A percentile compares a stretch with the other conserved stretches of the same genome.
These are phyloP conservation scores for Dalbergia cultrata DNA, from an alignment of 306 rosid species.

Conservation along the genomic window DNA sequence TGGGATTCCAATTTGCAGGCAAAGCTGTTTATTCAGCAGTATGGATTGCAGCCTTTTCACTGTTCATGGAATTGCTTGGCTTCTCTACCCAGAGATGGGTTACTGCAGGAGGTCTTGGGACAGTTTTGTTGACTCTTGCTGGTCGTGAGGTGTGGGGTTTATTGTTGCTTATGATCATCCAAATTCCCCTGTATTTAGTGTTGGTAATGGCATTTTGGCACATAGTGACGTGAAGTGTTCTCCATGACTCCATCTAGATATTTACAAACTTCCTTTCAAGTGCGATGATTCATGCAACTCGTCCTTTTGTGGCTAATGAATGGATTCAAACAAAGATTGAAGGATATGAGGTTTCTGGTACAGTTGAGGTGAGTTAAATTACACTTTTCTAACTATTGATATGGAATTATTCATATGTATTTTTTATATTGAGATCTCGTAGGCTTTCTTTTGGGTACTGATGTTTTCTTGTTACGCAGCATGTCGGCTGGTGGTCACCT, in stretches of 20 bases:
- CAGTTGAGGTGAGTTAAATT: conserved; percentile 81
- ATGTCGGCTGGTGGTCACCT: conserved; percentile 99
- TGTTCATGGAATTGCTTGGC: conserved; percentile 96
- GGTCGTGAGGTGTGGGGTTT: conserved; percentile 87
- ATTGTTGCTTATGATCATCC: conserved; percentile 10
- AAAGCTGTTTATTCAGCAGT: conserved; percentile 93
- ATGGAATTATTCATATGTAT: too few species aligned
- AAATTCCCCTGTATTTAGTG: conserved; percentile 27
- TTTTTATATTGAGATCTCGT: conserved; percentile 31
- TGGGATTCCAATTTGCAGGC: conserved; percentile 97
- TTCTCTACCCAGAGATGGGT: conserved; percentile 97
- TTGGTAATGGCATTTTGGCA: conserved; percentile 24
- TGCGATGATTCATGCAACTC: conserved; percentile 95
- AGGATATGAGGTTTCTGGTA: conserved; percentile 98
- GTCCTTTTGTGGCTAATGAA: conserved; percentile 91
- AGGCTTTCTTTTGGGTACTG: conserved; percentile 32
- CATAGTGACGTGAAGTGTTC: conserved; percentile 36
- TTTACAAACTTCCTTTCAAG: conserved; percentile 98
- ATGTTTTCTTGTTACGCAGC: conserved; percentile 64
- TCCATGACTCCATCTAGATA: conserved; percentile 59
- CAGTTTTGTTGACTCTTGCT: conserved; percentile 95
- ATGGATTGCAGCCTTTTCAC: conserved; percentile 91
- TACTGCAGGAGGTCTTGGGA: conserved; percentile 99
- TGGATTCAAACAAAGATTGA: conserved; percentile 97
- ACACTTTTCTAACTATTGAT: conserved; percentile 30